Percentiles rank a stretch among this genome's conserved stretches.
phyloP scores from a whole-genome alignment of 306 rosid species.

The Sophora flavescens region DNA sequence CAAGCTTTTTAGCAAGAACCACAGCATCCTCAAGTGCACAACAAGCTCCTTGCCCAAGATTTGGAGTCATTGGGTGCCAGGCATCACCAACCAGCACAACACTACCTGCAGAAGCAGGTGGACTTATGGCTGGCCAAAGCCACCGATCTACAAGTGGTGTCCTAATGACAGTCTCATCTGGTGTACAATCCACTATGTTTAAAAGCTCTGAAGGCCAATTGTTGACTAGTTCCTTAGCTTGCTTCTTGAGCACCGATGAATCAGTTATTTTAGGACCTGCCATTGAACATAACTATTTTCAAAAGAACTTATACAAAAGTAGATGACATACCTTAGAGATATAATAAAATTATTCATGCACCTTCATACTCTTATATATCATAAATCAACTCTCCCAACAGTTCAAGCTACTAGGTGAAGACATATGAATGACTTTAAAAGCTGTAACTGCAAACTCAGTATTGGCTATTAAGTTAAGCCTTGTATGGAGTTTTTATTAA shows the following conservation, averaged over 20 bases:
- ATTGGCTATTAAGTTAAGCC: not conserved
- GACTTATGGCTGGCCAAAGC: slow-evolving; percentile 85
- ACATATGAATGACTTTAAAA: not conserved
- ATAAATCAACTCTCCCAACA: not conserved
- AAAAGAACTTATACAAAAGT: not conserved
- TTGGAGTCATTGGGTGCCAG: slow-evolving; percentile 99
- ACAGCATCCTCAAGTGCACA: slow-evolving; percentile 92
- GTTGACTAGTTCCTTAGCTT: slow-evolving; percentile 69
- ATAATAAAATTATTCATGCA: no score
- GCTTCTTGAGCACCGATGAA: slow-evolving; percentile 58
- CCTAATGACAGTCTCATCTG: slow-evolving; percentile 65
- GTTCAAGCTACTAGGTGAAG: not conserved
- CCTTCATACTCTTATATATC: no score
- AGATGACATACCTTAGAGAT: not conserved
- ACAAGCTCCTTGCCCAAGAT: slow-evolving; percentile 96
- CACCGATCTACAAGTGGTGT: slow-evolving; percentile 88
- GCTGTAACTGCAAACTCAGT: not conserved
- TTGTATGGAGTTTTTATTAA: not conserved
- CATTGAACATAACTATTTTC: slow-evolving; percentile 13
- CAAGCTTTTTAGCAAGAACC: slow-evolving; percentile 73
- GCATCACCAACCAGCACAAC: slow-evolving; percentile 91
- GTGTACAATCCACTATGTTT: slow-evolving; percentile 67
- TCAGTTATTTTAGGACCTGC: slow-evolving; percentile 77
- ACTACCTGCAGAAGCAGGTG: slow-evolving; percentile 69
- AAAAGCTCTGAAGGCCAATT: slow-evolving; percentile 70